Base-by-base conservation (phyloP, 148 eudicot species). In the Silene conica region DNA sequence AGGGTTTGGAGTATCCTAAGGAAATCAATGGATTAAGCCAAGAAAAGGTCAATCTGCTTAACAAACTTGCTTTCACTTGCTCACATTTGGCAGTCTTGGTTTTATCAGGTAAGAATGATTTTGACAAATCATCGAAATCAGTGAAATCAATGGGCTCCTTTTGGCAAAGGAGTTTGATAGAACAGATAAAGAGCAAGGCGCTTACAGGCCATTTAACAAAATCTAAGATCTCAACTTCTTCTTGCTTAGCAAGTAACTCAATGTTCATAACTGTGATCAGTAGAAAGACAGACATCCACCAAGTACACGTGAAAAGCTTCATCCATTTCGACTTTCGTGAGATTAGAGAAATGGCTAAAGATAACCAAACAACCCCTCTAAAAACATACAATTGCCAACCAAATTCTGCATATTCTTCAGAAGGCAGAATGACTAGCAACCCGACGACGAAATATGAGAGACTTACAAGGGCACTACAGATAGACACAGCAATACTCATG, bases 11-110 rank as follows among this genome's bases (percentile, higher is more conserved):
- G 73, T 58, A 76, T 16, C 78, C 78, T 46, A 76, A 59, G 48
- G 73, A 41, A 76, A 76, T 71, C 63, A 76, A 69, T 25, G 78
- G 73, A 15, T 76, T 76, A 10, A 76, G 73, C 78, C 78, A 76
- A 43, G 67, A 68, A 43, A 76, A 76, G 41, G 73, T 68, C 67
- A 68, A 25, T 34, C 45, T 20, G n/a, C 70, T 71, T 15, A 76
- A n/a, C 8, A 68, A 68, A 59, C 67, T 48, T 0, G 52, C 55
- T 26, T 76, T 69, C 14, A 59, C 20, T 68, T 59, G 13, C 67
- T 58, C 68, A 60, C 21, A 55, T 34, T 18, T 20, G 16, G 15
- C 46, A 48, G 56, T 63, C 25, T 25, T 26, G 34, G 21, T 55
- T 56, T 74, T 66, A 52, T 55, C 64, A 5, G 28, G 60, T 69